Percentiles rank a stretch among this genome's conserved stretches.
Conservation (phyloP, 2,329 filamentous ascomycete genomes). For the Arthrocladium fulminans region DNA sequence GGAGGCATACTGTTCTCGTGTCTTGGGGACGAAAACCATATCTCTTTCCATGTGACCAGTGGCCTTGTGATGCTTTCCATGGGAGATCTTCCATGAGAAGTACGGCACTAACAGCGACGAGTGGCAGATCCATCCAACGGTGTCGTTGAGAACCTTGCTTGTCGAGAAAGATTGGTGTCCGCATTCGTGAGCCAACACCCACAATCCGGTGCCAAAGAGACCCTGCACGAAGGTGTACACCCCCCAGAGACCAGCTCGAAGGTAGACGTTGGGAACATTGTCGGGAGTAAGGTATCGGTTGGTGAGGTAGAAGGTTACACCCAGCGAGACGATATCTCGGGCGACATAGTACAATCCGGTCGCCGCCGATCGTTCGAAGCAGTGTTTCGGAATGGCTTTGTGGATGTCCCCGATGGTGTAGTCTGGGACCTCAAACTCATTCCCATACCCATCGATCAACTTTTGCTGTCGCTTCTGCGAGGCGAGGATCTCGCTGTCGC, state of each 20-base stretch:
- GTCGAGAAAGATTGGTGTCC: slow-evolving; percentile 93
- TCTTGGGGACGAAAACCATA: slow-evolving; percentile 98
- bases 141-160: slow-evolving; percentile 84
- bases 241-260: slow-evolving; percentile 58
- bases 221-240: slow-evolving; percentile 75
- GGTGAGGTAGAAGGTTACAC: slow-evolving; percentile 73
- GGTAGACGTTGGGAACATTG: slow-evolving; percentile 60
- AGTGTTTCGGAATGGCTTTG: slow-evolving; percentile 95
- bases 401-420: slow-evolving; percentile 97
- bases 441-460: slow-evolving; percentile 86
- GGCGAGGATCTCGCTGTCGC: slow-evolving; percentile 44
- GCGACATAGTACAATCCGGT: slow-evolving; percentile 73
- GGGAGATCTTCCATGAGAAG: slow-evolving; percentile 99
- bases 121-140: slow-evolving; percentile 85
- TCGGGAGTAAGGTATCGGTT: slow-evolving; percentile 84
- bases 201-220: slow-evolving; percentile 84
- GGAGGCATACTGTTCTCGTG: slow-evolving; percentile 68
- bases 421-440: slow-evolving; percentile 85
- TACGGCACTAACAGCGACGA: slow-evolving; percentile 86
- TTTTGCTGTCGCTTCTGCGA: slow-evolving; percentile 42
- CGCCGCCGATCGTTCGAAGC: slow-evolving; percentile 76
- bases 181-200: slow-evolving; percentile 96
- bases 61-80: slow-evolving; percentile 99
- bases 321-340: slow-evolving; percentile 66
- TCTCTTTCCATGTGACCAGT: slow-evolving; percentile 95